A percentile compares a stretch with the other conserved stretches of the same genome.
Evolutionary conservation across 352 stramenopile species (phyloP).

Genomic region (Lagenidium sp.): DNA sequence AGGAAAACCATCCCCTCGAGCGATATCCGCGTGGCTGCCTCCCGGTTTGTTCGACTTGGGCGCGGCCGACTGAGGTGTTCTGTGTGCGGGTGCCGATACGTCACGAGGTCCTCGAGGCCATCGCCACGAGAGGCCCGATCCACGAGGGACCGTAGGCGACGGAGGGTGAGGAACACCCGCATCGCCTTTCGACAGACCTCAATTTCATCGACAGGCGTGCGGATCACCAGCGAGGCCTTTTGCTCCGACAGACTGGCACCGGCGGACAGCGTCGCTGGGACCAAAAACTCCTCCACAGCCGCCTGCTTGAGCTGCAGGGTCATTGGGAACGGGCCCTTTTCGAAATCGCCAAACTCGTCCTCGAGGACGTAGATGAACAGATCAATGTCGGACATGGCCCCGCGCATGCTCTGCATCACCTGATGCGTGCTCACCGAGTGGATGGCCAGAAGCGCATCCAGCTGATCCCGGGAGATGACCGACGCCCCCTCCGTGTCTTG

Average conservation of each 20-base stretch:
- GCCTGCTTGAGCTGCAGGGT: constrained; percentile 45
- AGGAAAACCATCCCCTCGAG: constrained; percentile 54
- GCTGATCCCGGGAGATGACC: constrained; percentile 7
- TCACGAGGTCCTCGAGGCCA: constrained; percentile 37
- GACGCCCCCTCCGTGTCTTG: background rate
- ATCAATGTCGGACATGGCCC: constrained; percentile 66
- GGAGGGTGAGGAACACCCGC: constrained; percentile 52
- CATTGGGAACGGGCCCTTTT: constrained; percentile 35
- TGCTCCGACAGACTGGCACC: constrained; percentile 10
- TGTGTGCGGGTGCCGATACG: constrained; percentile 52
- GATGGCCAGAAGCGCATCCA: constrained; percentile 30
- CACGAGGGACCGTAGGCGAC: constrained; percentile 41
- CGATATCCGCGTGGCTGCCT: constrained; percentile 16
- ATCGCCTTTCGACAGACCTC: constrained; percentile 65
- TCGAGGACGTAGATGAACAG: constrained; percentile 77
- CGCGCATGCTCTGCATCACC: constrained; percentile 81
- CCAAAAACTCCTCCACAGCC: constrained; percentile 57
- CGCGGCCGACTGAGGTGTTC: constrained; percentile 22
- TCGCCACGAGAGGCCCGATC: constrained; percentile 36
- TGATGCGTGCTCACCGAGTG: constrained; percentile 59
- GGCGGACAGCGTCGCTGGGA: constrained; percentile 21
- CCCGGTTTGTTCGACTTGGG: constrained; percentile 6
- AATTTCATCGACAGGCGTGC: constrained; percentile 54
- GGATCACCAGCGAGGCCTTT: constrained; percentile 28
- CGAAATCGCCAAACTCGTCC: constrained; percentile 49